A percentile compares a stretch with the other conserved stretches of the same genome.
These are phyloP conservation scores for Sarcocystis neurona DNA, from an alignment of 169 alveolate species.

Conservation along the genomic window DNA sequence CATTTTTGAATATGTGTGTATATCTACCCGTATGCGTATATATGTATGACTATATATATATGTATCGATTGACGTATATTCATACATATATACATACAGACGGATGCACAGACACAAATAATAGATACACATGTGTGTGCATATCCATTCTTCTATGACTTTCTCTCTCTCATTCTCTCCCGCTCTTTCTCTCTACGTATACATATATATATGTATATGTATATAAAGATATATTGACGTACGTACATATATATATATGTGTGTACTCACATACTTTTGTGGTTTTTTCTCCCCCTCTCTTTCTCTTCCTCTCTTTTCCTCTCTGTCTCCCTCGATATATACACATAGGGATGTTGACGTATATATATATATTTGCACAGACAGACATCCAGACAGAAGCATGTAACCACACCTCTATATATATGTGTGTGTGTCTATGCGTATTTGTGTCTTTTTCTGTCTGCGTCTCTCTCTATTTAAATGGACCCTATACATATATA, in stretches of 20 bases:
- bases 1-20: too few species aligned
- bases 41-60: not conserved
- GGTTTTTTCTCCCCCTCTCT: too few species aligned
- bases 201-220: not conserved
- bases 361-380: not conserved
- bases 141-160: not conserved
- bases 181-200: not conserved
- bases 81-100: not conserved
- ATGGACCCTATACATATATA: not conserved
- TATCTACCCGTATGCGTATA: not conserved
- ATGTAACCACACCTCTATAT: not conserved
- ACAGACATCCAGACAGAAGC: not conserved
- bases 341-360: not conserved
- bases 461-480: not conserved
- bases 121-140: conserved; percentile 42
- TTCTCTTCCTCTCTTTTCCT: too few species aligned
- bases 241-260: not conserved
- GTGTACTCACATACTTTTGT: too few species aligned
- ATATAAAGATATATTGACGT: too few species aligned
- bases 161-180: too few species aligned
- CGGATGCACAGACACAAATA: not conserved
- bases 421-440: conserved; percentile 46
- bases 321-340: too few species aligned
- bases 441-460: not conserved
- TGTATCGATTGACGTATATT: not conserved